These are phyloP conservation scores for Fonsecaea nubica DNA, from an alignment of 2,329 filamentous ascomycete genomes.

Conservation along the genomic window DNA sequence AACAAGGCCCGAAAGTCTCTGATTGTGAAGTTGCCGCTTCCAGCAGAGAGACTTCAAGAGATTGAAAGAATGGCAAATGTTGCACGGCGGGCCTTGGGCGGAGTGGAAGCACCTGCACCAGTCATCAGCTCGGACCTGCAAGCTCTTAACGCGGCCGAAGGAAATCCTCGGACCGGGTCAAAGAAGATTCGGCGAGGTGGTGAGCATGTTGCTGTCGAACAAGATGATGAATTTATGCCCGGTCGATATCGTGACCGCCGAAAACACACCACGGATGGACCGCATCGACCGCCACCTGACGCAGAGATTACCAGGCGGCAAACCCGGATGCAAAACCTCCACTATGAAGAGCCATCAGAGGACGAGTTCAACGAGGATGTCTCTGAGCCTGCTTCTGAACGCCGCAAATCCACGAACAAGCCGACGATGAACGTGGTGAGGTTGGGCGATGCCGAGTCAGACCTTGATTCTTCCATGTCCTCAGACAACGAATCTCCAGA, in stretches of 20 bases:
- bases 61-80: conserved; percentile 30
- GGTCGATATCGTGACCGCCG: conserved; percentile 37
- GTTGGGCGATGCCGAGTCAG: conserved; percentile 24
- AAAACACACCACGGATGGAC: conserved; percentile 30
- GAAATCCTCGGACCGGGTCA: conserved; percentile 31
- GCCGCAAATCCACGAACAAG: not conserved
- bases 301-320: conserved; percentile 34
- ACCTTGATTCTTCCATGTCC: conserved; percentile 23
- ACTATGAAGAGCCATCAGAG: conserved; percentile 39
- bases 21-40: conserved; percentile 40
- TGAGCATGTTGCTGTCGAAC: conserved; percentile 35
- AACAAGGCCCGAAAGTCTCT: conserved; percentile 38
- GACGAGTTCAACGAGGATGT: conserved; percentile 37
- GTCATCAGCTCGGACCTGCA: conserved; percentile 40
- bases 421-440: conserved; percentile 16
- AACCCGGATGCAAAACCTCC: conserved; percentile 35
- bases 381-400: conserved; percentile 10
- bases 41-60: conserved; percentile 36
- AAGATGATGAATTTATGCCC: conserved; percentile 42
- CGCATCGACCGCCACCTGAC: conserved; percentile 22
- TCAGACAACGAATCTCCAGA: conserved; percentile 6
- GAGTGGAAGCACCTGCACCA: conserved; percentile 30
- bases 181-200: conserved; percentile 33
- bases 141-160: conserved; percentile 42
- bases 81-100: conserved; percentile 33